Base-by-base conservation (phyloP, 169 alveolate genomes). In the Prorocentrum cordatum region DNA sequence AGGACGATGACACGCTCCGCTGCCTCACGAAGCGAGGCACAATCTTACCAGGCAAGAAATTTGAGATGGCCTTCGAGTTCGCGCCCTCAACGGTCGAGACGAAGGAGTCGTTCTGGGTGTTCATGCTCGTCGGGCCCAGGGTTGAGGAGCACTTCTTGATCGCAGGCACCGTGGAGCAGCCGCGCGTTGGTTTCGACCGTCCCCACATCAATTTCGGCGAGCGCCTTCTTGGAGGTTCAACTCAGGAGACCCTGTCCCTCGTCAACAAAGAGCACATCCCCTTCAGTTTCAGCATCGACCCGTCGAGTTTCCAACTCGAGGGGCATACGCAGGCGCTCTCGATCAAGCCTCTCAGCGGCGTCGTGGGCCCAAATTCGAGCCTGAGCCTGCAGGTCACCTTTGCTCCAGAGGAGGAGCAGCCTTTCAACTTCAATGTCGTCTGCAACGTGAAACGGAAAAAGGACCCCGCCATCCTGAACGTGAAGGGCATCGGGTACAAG, bases 361-460 rank as follows among this genome's bases (percentile, higher is more conserved):
- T 79, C 45, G 39, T 79, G 33, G 89, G 89, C 24, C 89, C 89
- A 22, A 75, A 79, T 35, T n/a, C 45, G 47, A 31, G 59, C 12
- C 71, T 75, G 20, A 14, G 71, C 38, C 29, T 75, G 12, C 31
- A n/a, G 22, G 86, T 75, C 71, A 75, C 47, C 86, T 75, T 75
- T 71, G 54, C 47, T 27, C 86, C 86, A 0, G 4, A 6, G 18
- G 66, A 58, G 73, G 75, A 77, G 54, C 70, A 62, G 35, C 87
- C 87, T 26, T 58, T 54, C 64, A 77, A 77, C 73, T 58, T 58
- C 87, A 20, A 79, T 64, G 71, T 79, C 16, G 75, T 67, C 31
- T 79, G 89, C 89, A 79, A 79, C 66, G 45, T 79, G 77, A 79
- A 79, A 75, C 75, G 89, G 27, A 79, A 79, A 75, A 75, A 75